A percentile compares a stretch with the other conserved stretches of the same genome.
Evolutionary conservation across 2,329 filamentous ascomycete species (phyloP).

Genomic region (Orbilia oligospora): DNA sequence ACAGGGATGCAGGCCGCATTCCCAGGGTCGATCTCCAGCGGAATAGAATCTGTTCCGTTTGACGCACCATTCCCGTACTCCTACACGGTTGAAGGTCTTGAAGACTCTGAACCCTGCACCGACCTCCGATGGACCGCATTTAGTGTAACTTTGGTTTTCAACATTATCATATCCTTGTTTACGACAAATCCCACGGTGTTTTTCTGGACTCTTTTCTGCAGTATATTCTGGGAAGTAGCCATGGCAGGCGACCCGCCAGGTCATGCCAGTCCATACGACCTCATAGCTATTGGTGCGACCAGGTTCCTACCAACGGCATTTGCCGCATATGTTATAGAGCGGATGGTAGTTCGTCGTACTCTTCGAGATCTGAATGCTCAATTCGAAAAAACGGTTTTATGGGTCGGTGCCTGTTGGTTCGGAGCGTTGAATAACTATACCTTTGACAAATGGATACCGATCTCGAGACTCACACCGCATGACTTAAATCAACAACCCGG

Average conservation of each 20-base stretch:
- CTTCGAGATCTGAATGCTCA: slow-evolving; percentile 82
- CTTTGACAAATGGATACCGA: slow-evolving; percentile 87
- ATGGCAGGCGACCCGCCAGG: slow-evolving; percentile 89
- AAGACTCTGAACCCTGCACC: slow-evolving; percentile 72
- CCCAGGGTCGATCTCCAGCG: slow-evolving; percentile 76
- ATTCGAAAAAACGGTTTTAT: slow-evolving; percentile 89
- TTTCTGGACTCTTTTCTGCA: slow-evolving; percentile 85
- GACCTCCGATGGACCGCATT: slow-evolving; percentile 90
- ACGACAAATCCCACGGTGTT: slow-evolving; percentile 83
- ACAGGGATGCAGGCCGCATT: slow-evolving; percentile 78
- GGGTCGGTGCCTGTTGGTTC: slow-evolving; percentile 91
- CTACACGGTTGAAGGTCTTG: slow-evolving; percentile 82
- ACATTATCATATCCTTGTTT: slow-evolving; percentile 82
- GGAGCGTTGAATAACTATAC: slow-evolving; percentile 95
- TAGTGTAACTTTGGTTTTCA: slow-evolving; percentile 84
- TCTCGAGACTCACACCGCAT: slow-evolving; percentile 89
- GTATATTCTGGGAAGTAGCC: slow-evolving; percentile 89
- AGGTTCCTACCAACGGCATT: slow-evolving; percentile 90
- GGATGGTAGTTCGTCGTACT: slow-evolving; percentile 82
- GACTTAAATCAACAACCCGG: slow-evolving; percentile 92
- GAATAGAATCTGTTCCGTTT: slow-evolving; percentile 83
- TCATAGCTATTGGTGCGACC: slow-evolving; percentile 83
- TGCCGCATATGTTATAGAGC: slow-evolving; percentile 87
- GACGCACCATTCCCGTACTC: slow-evolving; percentile 90
- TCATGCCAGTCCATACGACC: slow-evolving; percentile 75